These are phyloP conservation scores for Plectosphaerella cucumerina DNA, from an alignment of 2,329 filamentous ascomycete genomes.

Conservation along the genomic window DNA sequence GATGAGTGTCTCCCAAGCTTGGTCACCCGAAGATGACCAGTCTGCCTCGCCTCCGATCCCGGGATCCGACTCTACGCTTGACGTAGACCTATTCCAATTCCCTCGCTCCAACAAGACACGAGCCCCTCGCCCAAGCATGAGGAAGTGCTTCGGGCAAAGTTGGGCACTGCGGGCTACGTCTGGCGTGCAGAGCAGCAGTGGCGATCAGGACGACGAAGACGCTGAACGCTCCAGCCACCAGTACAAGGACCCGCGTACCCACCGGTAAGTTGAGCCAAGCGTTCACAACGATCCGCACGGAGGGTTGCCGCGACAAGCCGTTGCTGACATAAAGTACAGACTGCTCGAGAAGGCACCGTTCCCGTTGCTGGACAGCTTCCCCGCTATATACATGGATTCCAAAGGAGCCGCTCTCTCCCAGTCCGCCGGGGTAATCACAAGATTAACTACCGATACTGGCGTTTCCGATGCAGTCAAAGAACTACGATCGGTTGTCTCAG, in stretches of 20 bases:
- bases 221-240: too few relatives aligned
- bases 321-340: conserved; percentile 22
- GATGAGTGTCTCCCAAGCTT: conserved; percentile 51
- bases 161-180: too few relatives aligned
- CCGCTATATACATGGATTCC: conserved; percentile 60
- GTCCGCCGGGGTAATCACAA: conserved; percentile 47
- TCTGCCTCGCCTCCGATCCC: not conserved
- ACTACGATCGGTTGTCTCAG: conserved; percentile 60
- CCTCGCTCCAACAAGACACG: not conserved
- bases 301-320: too few relatives aligned
- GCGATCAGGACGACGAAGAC: too few relatives aligned
- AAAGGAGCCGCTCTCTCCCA: conserved; percentile 27
- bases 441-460: conserved; percentile 69
- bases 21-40: not conserved
- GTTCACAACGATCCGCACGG: too few relatives aligned
- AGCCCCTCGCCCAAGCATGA: too few relatives aligned
- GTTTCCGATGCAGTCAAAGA: conserved; percentile 66
- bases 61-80: conserved; percentile 14
- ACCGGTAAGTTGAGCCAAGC: too few relatives aligned
- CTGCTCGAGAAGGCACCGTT: conserved; percentile 58
- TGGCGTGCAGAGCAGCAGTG: too few relatives aligned
- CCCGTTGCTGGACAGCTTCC: conserved; percentile 80
- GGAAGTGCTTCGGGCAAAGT: too few relatives aligned
- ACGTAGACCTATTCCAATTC: conserved; percentile 24
- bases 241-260: too few relatives aligned